Evolutionary conservation across 1,284 basidiomycete genomes (phyloP).

Genomic region (Naganishia sp.): DNA sequence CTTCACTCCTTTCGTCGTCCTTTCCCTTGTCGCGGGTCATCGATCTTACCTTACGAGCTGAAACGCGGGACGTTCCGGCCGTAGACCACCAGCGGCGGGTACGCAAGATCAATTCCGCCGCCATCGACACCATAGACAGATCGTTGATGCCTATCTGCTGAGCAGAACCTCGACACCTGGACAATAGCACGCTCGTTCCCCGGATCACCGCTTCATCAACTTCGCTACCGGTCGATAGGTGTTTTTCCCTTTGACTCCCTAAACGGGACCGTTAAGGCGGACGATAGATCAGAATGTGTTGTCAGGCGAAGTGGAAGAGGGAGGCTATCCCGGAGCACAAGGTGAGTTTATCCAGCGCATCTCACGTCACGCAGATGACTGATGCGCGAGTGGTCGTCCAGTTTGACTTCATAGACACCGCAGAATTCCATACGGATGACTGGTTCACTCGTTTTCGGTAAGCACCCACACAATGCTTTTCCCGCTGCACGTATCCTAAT

Average conservation of each 20-base stretch:
- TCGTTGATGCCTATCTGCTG: background rate
- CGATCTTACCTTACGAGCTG: background rate
- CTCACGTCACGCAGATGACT: background rate
- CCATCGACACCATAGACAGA: background rate
- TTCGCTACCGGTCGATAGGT: background rate
- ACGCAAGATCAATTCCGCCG: too few species aligned
- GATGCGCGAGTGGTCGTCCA: conserved; percentile 46
- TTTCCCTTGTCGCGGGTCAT: background rate
- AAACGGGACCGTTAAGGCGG: too few species aligned
- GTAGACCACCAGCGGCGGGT: too few species aligned
- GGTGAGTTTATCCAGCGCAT: conserved; percentile 57
- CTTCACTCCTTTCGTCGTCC: background rate
- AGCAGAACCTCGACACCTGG: background rate
- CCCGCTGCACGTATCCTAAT: conserved; percentile 1
- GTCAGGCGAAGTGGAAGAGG: conserved; percentile 81
- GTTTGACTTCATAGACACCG: conserved; percentile 93
- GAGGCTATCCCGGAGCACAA: conserved; percentile 98
- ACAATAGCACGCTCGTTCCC: background rate
- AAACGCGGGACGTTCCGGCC: too few species aligned
- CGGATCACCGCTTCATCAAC: background rate
- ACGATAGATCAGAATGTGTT: conserved; percentile 60
- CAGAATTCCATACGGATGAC: conserved; percentile 85
- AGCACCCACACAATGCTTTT: conserved; percentile 42
- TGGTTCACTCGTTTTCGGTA: conserved; percentile 83
- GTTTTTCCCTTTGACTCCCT: conserved; percentile 10